Evolutionary conservation across 2,329 filamentous ascomycete species (phyloP).

Genomic region (Paecilomyces dactylethromorphus): DNA sequence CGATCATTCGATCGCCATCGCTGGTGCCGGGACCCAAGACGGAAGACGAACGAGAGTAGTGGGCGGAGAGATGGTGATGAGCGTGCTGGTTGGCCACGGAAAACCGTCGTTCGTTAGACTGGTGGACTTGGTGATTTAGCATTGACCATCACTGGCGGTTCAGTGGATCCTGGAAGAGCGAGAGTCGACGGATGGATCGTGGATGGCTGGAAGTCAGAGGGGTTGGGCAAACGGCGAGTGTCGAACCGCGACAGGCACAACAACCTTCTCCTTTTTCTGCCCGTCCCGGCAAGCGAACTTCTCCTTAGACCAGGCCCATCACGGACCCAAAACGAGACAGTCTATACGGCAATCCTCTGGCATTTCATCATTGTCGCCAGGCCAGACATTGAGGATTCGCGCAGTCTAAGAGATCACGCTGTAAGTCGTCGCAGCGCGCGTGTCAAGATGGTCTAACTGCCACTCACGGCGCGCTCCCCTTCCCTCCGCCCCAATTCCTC

Average conservation of each 20-base stretch:
- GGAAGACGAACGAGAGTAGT: neutral
- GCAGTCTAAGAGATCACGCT: neutral
- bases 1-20: neutral
- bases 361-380: neutral
- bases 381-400: neutral
- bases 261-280: neutral
- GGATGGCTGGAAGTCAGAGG: neutral
- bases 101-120: neutral
- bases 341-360: neutral
- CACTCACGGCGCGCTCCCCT: neutral
- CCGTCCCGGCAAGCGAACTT: neutral
- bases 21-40: neutral
- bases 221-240: neutral
- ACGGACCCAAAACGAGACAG: neutral
- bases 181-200: neutral
- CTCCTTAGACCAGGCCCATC: neutral
- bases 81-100: neutral
- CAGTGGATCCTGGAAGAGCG: neutral
- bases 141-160: neutral
- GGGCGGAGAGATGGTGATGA: neutral
- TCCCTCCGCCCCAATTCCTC: neutral
- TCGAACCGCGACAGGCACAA: neutral
- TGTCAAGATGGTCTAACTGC: neutral
- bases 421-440: neutral
- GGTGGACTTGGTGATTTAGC: neutral